Percentiles rank a stretch among this genome's conserved stretches.
These are phyloP conservation scores for Bruguiera gymnorhiza DNA, from an alignment of 345 rosid genomes.

Conservation along the genomic window DNA sequence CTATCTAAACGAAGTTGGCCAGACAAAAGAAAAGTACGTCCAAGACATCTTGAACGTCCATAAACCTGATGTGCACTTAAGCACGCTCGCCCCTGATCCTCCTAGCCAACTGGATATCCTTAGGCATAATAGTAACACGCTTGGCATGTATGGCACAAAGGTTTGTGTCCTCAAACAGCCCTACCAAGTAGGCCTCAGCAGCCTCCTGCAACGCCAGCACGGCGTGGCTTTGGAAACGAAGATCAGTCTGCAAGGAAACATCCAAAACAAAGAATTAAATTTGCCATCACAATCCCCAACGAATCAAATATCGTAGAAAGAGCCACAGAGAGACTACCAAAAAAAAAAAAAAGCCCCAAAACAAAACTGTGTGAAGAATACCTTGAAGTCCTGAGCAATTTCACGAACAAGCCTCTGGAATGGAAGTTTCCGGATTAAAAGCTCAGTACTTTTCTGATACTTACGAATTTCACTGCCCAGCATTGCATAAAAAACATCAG, in stretches of 20 bases:
- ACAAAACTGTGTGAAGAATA: not conserved
- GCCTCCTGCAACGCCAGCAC: conserved; percentile 19
- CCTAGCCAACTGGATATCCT: conserved; percentile 9
- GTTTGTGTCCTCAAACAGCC: conserved; percentile 12
- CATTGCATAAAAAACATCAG: not conserved
- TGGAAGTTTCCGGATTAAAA: conserved; percentile 14
- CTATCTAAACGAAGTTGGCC: not conserved
- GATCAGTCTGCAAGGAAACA: conserved; percentile 7
- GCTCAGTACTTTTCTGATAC: conserved; percentile 19
- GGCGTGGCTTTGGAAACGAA: conserved; percentile 11
- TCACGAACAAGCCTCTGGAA: conserved; percentile 27
- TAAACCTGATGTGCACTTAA: not conserved
- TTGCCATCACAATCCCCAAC: too few relatives aligned
- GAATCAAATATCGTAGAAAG: not conserved
- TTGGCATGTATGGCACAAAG: conserved; percentile 14
- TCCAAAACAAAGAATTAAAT: not conserved
- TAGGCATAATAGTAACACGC: conserved; percentile 14
- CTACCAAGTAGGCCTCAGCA: conserved; percentile 13
- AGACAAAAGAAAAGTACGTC: not conserved
- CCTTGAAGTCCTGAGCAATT: conserved; percentile 26
- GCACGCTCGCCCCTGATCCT: conserved; percentile 15
- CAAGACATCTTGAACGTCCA: not conserved
- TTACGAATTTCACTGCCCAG: conserved; percentile 19
- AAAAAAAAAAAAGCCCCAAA: fast-evolving
- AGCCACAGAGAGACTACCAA: not conserved